phyloP scores from a whole-genome alignment of 2,329 filamentous ascomycete genomes.

The Cladosporium sp. region DNA sequence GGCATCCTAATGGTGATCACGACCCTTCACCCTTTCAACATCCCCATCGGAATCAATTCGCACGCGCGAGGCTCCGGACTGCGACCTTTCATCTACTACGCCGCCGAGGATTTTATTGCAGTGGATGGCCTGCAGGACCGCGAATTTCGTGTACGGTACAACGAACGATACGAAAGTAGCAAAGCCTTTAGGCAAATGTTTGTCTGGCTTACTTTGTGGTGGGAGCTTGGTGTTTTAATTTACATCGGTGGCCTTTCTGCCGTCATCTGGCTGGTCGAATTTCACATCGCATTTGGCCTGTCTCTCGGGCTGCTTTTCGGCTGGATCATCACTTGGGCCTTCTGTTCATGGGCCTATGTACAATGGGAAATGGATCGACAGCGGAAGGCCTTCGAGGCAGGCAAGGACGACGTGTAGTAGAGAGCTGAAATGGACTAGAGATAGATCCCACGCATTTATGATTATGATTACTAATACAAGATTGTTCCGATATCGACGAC shows the following conservation, averaged over 20 bases:
- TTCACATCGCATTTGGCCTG: slow-evolving; percentile 29
- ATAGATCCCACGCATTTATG: not conserved
- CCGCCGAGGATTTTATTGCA: slow-evolving; percentile 31
- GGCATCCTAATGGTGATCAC: slow-evolving; percentile 27
- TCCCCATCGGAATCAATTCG: slow-evolving; percentile 31
- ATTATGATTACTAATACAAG: not conserved
- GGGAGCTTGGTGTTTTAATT: slow-evolving; percentile 25
- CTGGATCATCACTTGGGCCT: slow-evolving; percentile 27
- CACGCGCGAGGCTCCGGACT: slow-evolving; percentile 24
- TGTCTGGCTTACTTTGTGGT: slow-evolving; percentile 26
- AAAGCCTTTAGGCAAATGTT: slow-evolving; percentile 28
- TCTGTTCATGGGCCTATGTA: slow-evolving; percentile 18
- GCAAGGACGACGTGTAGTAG: slow-evolving; percentile 18
- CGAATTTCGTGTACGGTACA: slow-evolving; percentile 29
- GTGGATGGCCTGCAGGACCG: slow-evolving; percentile 30
- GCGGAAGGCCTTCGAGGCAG: slow-evolving; percentile 25
- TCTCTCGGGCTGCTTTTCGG: slow-evolving; percentile 26
- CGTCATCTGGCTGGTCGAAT: slow-evolving; percentile 28
- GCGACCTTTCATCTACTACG: slow-evolving; percentile 31
- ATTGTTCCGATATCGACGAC: too few relatives aligned
- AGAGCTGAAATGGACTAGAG: not conserved
- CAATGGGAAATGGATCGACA: slow-evolving; percentile 28
- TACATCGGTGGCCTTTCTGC: slow-evolving; percentile 28
- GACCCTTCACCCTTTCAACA: slow-evolving; percentile 25
- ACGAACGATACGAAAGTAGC: slow-evolving; percentile 28